Percentiles rank a stretch among this genome's conserved stretches.
Evolutionary conservation across 306 rosid species (phyloP).

Genomic region (Cicer cuneatum): DNA sequence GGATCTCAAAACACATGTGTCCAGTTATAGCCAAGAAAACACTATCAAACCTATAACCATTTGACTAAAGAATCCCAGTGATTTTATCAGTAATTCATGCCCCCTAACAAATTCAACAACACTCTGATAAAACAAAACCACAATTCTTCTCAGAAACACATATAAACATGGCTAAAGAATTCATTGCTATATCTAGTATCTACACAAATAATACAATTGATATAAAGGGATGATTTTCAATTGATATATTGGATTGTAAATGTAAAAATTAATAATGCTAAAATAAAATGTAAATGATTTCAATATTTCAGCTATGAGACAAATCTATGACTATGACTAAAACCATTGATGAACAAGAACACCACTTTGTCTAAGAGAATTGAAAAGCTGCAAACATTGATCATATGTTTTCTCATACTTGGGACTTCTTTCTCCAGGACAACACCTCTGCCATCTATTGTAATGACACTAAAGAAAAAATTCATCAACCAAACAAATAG

Average conservation of each 20-base stretch:
- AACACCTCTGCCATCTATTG: too few relatives aligned
- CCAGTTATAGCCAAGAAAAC: too few relatives aligned
- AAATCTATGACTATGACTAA: too few relatives aligned
- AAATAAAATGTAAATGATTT: slow-evolving; percentile 32
- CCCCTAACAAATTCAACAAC: slow-evolving; percentile 1
- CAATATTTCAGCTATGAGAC: too few relatives aligned
- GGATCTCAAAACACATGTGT: too few relatives aligned
- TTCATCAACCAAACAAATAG: too few relatives aligned
- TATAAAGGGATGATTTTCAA: slow-evolving; percentile 45
- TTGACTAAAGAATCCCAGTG: background rate
- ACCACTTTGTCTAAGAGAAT: too few relatives aligned
- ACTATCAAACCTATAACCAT: background rate
- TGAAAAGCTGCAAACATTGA: too few relatives aligned
- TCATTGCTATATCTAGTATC: slow-evolving; percentile 12
- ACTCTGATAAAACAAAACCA: background rate
- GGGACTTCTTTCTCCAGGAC: too few relatives aligned
- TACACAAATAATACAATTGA: background rate
- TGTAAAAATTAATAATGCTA: slow-evolving; percentile 36
- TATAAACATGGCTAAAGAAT: slow-evolving; percentile 3
- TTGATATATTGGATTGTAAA: slow-evolving; percentile 29
- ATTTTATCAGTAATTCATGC: background rate
- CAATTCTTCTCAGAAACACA: background rate
- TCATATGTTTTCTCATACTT: too few relatives aligned
- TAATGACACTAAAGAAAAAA: too few relatives aligned
- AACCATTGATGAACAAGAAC: too few relatives aligned